Evolutionary conservation across 83 land plant genomes (phyloP).

Genomic region (Diphasiastrum complanatum): DNA sequence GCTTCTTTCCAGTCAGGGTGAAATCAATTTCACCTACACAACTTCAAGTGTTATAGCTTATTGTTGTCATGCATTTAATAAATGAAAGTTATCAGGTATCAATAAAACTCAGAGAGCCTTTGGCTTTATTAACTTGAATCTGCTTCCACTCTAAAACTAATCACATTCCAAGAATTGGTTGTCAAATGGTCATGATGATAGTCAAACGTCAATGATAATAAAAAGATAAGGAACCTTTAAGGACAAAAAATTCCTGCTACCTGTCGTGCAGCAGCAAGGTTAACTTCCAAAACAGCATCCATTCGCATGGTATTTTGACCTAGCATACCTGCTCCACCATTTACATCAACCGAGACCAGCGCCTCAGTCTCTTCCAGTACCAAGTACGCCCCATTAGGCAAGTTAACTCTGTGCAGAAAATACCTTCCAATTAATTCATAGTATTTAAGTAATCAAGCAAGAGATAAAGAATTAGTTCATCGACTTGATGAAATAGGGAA

Average conservation of each 20-base stretch:
- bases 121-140: too few species aligned
- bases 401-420: conserved; percentile 51
- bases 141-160: too few species aligned
- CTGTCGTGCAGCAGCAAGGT: conserved; percentile 94
- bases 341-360: conserved; percentile 92
- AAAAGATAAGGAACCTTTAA: background rate
- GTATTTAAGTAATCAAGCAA: background rate
- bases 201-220: background rate
- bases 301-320: conserved; percentile 56
- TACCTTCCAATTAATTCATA: conserved; percentile 1
- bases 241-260: conserved; percentile 31
- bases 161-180: too few species aligned
- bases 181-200: conserved; percentile 10
- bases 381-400: conserved; percentile 83
- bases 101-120: too few species aligned
- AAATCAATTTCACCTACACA: too few species aligned
- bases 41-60: too few species aligned
- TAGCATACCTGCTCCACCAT: conserved; percentile 88
- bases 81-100: too few species aligned
- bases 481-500: background rate
- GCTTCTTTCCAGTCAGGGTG: too few species aligned
- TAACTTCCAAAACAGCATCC: conserved; percentile 85
- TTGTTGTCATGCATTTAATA: too few species aligned
- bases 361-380: conserved; percentile 98
- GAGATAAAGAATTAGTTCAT: background rate